Conservation (phyloP, 1,284 basidiomycete genomes). For the Ceratobasidium papillatum region DNA sequence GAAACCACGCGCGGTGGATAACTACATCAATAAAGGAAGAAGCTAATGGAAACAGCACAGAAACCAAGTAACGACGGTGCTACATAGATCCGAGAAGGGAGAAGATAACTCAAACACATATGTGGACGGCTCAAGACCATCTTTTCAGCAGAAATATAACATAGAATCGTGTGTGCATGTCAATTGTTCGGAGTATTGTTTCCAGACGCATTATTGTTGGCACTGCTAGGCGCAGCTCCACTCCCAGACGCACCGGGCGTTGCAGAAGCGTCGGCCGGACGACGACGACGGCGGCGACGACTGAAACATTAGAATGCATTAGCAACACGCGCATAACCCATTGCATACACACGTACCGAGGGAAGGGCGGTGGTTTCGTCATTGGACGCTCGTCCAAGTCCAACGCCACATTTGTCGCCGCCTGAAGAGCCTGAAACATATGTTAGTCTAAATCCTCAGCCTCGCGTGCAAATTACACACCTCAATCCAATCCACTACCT, state of each 20-base stretch:
- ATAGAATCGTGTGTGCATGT: conserved; percentile 20
- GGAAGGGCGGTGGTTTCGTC: conserved; percentile 84
- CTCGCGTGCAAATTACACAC: conserved; percentile 56
- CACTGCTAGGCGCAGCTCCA: neutral
- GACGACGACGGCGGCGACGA: conserved; percentile 23
- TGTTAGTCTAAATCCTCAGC: conserved; percentile 40
- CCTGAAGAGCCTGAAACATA: conserved; percentile 78
- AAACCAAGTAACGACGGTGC: neutral
- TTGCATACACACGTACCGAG: conserved; percentile 62
- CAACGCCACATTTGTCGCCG: conserved; percentile 90
- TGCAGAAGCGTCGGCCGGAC: neutral
- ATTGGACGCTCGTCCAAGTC: conserved; percentile 91
- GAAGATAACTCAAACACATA: neutral
- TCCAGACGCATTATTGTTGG: neutral
- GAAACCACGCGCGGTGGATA: neutral
- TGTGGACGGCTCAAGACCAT: neutral
- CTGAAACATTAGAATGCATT: neutral
- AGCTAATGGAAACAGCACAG: neutral
- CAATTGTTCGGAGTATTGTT: conserved; percentile 17
- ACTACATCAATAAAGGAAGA: conserved; percentile 7
- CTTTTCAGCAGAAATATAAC: conserved; percentile 16
- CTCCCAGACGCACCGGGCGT: neutral
- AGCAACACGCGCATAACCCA: neutral
- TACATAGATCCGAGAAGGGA: neutral
- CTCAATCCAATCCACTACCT: conserved; percentile 97